A percentile compares a stretch with the other conserved stretches of the same genome.
These are phyloP conservation scores for Pseudogymnoascus sp. DNA, from an alignment of 2,329 filamentous ascomycete species.

Conservation along the genomic window DNA sequence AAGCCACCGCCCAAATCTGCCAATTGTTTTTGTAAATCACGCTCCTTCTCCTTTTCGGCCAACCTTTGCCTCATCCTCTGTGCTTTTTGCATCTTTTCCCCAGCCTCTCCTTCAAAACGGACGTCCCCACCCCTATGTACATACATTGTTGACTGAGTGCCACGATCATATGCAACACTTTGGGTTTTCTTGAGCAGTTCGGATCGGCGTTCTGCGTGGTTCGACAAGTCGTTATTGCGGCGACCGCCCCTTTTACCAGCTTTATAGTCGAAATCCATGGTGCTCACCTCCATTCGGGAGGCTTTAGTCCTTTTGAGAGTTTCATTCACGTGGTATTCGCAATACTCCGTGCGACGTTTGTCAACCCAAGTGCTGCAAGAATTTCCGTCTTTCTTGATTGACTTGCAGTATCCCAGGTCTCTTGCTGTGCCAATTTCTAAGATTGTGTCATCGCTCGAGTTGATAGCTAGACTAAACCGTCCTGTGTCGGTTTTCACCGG, in stretches of 20 bases:
- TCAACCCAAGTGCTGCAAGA: slow-evolving; percentile 81
- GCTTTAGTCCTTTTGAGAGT: slow-evolving; percentile 62
- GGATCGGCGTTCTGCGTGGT: slow-evolving; percentile 21
- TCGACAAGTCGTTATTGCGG: slow-evolving; percentile 16
- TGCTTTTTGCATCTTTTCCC: slow-evolving; percentile 49
- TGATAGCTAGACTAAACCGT: slow-evolving; percentile 75
- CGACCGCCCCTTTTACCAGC: slow-evolving; percentile 12
- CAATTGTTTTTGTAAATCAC: slow-evolving; percentile 61
- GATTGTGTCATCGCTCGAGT: slow-evolving; percentile 77
- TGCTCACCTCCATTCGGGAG: slow-evolving; percentile 70
- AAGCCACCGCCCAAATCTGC: slow-evolving; percentile 55
- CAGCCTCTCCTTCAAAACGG: slow-evolving; percentile 38
- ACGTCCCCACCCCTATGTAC: slow-evolving; percentile 29
- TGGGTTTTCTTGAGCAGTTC: slow-evolving; percentile 27
- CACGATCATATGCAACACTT: slow-evolving; percentile 44
- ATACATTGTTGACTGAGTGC: slow-evolving; percentile 49
- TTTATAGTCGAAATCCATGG: slow-evolving; percentile 42
- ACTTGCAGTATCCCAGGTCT: slow-evolving; percentile 83
- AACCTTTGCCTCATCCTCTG: slow-evolving; percentile 58
- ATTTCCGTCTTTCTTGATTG: slow-evolving; percentile 73
- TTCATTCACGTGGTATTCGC: slow-evolving; percentile 84
- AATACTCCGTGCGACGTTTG: slow-evolving; percentile 76
- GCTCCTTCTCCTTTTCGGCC: slow-evolving; percentile 60
- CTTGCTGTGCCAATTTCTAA: slow-evolving; percentile 79
- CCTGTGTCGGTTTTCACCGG: slow-evolving; percentile 73